Conservation (phyloP, 129 eudicot species). For the Glebionis coronaria region DNA sequence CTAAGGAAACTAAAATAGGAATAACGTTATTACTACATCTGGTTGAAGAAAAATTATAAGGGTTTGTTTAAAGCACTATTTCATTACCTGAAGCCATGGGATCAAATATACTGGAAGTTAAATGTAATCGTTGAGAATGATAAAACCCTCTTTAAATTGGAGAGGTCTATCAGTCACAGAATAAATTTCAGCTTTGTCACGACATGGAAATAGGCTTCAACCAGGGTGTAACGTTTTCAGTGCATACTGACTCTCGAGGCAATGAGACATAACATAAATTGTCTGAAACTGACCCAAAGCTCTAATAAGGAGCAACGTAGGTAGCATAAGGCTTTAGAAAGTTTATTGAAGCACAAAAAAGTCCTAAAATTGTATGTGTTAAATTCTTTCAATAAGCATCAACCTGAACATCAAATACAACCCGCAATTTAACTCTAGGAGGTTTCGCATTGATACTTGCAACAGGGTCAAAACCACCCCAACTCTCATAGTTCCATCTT, state of each 20-base stretch:
- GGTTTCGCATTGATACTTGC: slow-evolving; percentile 85
- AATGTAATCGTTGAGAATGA: slow-evolving; percentile 86
- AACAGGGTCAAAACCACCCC: slow-evolving; percentile 95
- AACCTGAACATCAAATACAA: slow-evolving; percentile 85
- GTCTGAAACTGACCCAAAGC: slow-evolving; percentile 54
- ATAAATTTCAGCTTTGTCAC: slow-evolving; percentile 89
- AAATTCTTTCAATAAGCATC: slow-evolving; percentile 93
- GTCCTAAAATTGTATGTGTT: slow-evolving; percentile 94
- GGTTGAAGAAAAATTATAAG: slow-evolving; percentile 93
- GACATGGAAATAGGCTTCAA: slow-evolving; percentile 86
- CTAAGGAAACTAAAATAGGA: no score
- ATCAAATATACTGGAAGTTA: slow-evolving; percentile 59
- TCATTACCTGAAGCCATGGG: slow-evolving; percentile 35
- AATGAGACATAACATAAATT: slow-evolving; percentile 78
- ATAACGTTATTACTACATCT: no score
- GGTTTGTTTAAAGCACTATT: slow-evolving; percentile 74
- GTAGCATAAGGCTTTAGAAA: slow-evolving; percentile 82
- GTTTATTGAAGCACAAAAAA: slow-evolving; percentile 95
- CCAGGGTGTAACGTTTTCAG: slow-evolving; percentile 98
- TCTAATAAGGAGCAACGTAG: slow-evolving; percentile 82
- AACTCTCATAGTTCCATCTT: slow-evolving; percentile 15
- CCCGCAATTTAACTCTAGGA: slow-evolving; percentile 97
- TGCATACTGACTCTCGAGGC: slow-evolving; percentile 98
- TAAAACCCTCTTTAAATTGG: slow-evolving; percentile 87
- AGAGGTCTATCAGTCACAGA: slow-evolving; percentile 80